Conservation (phyloP, 73 alveolate genomes). For the Paramecium pentaurelia region DNA sequence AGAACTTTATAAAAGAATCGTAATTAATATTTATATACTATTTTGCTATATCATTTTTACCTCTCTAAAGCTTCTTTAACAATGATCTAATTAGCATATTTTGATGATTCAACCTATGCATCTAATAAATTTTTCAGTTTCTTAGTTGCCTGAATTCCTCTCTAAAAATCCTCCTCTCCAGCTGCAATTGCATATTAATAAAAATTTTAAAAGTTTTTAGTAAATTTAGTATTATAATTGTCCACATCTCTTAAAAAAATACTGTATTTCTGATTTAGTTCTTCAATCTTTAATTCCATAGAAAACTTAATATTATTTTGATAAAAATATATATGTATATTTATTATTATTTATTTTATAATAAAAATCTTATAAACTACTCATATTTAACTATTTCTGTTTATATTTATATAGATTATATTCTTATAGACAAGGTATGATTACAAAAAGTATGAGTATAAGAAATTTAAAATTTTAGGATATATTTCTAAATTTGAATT, state of each 20-base stretch:
- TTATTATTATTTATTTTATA: no score
- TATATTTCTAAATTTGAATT: no score
- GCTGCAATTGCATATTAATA: background rate
- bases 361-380: background rate
- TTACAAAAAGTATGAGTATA: no score
- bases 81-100: background rate
- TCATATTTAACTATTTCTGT: no score
- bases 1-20: background rate
- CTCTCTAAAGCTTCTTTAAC: background rate
- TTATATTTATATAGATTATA: no score
- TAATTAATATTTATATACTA: background rate
- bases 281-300: background rate
- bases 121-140: background rate
- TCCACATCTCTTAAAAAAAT: background rate
- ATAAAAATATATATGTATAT: no score
- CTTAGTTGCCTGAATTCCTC: background rate
- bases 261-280: background rate
- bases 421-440: no score
- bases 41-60: background rate
- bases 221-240: background rate
- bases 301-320: background rate
- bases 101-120: background rate
- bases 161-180: background rate
- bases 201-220: background rate
- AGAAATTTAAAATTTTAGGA: no score